These are phyloP conservation scores for Barnettozyma wickerhamii DNA, from an alignment of 805 yeast species.

Conservation along the genomic window DNA sequence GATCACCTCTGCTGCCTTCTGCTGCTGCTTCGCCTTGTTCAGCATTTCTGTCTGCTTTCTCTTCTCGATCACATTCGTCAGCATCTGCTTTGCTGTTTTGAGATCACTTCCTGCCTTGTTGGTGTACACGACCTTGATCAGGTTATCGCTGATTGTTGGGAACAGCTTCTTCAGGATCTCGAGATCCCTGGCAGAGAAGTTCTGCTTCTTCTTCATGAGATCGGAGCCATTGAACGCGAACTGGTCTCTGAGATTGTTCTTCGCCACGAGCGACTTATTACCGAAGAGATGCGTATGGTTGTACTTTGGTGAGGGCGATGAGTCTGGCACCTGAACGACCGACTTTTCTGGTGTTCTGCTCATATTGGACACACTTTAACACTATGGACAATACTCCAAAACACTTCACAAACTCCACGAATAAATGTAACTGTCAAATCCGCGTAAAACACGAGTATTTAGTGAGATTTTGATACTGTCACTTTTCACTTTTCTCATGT, in stretches of 20 bases:
- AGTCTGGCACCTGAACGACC: slow-evolving; percentile 46
- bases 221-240: slow-evolving; percentile 36
- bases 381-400: slow-evolving; percentile 1
- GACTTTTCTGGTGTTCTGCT: slow-evolving; percentile 11
- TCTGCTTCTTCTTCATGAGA: slow-evolving; percentile 13
- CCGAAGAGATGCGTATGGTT: slow-evolving; percentile 14
- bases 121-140: slow-evolving; percentile 35
- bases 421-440: slow-evolving; percentile 1
- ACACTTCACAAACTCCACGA: background rate
- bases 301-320: slow-evolving; percentile 35
- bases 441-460: slow-evolving; percentile 1
- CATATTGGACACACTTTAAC: no score
- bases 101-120: slow-evolving; percentile 32
- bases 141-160: slow-evolving; percentile 29
- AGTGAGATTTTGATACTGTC: no score
- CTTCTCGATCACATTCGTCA: slow-evolving; percentile 28
- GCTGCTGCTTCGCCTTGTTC: slow-evolving; percentile 1
- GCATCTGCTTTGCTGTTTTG: slow-evolving; percentile 29
- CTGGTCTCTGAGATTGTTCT: slow-evolving; percentile 32
- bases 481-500: no score
- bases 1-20: background rate
- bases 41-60: slow-evolving; percentile 22
- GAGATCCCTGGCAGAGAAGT: slow-evolving; percentile 18
- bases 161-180: slow-evolving; percentile 26
- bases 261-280: slow-evolving; percentile 4